Conservation (phyloP, 768 basidiomycete species). For the Podaxis sp. region DNA sequence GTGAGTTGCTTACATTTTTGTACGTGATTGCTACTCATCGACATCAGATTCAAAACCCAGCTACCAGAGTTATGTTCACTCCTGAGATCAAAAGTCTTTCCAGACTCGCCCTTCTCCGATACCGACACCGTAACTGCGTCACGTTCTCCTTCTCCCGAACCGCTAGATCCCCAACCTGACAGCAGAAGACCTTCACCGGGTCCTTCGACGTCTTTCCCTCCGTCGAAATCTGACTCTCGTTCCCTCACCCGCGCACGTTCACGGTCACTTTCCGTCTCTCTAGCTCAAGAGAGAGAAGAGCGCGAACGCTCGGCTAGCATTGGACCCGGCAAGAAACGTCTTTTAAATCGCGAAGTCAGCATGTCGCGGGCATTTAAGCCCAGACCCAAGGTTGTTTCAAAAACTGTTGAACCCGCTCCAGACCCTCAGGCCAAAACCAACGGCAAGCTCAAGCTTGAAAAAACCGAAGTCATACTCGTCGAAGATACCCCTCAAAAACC, state of each 20-base stretch:
- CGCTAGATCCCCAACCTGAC: slow-evolving; percentile 10
- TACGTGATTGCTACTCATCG: neutral
- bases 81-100: slow-evolving; percentile 68
- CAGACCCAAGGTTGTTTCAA: slow-evolving; percentile 28
- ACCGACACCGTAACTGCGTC: slow-evolving; percentile 26
- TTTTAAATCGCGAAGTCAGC: slow-evolving; percentile 70
- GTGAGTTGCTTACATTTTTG: slow-evolving; percentile 38
- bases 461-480: slow-evolving; percentile 15
- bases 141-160: slow-evolving; percentile 20
- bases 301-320: slow-evolving; percentile 36
- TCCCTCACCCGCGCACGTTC: slow-evolving; percentile 45
- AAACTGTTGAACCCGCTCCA: neutral
- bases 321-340: slow-evolving; percentile 42
- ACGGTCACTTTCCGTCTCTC: slow-evolving; percentile 66
- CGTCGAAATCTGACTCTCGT: slow-evolving; percentile 17
- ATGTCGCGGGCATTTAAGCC: slow-evolving; percentile 73
- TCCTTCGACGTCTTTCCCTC: slow-evolving; percentile 23
- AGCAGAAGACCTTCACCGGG: slow-evolving; percentile 15
- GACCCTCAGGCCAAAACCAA: slow-evolving; percentile 6
- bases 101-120: slow-evolving; percentile 59
- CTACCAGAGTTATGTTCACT: slow-evolving; percentile 57
- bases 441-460: neutral
- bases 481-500: slow-evolving; percentile 23
- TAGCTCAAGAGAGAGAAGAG: slow-evolving; percentile 60
- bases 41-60: slow-evolving; percentile 50